Percentiles rank a stretch among this genome's conserved stretches.
These are phyloP conservation scores for Malus asiatica DNA, from an alignment of 306 rosid species.

Conservation along the genomic window DNA sequence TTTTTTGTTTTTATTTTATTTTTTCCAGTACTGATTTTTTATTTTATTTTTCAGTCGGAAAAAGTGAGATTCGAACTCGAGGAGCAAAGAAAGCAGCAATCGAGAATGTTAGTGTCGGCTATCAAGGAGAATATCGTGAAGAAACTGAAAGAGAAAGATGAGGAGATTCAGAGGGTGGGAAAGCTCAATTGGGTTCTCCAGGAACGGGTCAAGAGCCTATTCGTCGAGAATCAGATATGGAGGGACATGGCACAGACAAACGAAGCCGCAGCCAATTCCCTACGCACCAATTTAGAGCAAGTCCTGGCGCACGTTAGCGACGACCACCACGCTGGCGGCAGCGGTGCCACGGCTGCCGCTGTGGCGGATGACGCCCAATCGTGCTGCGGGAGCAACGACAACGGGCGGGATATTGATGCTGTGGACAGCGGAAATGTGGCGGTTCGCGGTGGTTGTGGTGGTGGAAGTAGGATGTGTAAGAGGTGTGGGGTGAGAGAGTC, in stretches of 20 bases:
- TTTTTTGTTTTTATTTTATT: background rate
- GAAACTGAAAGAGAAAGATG: conserved; percentile 73
- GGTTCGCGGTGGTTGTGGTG: background rate
- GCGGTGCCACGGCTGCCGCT: background rate
- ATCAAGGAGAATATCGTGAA: conserved; percentile 46
- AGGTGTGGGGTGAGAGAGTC: conserved; percentile 61
- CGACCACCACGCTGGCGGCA: background rate
- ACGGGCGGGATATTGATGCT: background rate
- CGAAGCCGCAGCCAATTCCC: conserved; percentile 71
- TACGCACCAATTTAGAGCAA: conserved; percentile 56
- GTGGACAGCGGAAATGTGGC: background rate
- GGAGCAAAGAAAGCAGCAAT: conserved; percentile 45
- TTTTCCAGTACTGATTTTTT: background rate
- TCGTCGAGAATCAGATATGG: conserved; percentile 74
- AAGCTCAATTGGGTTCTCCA: conserved; percentile 65
- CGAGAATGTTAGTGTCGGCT: conserved; percentile 36
- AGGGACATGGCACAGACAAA: conserved; percentile 66
- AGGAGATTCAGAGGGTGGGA: conserved; percentile 58
- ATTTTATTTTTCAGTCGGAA: conserved; percentile 42
- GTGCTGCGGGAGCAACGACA: conserved; percentile 57
- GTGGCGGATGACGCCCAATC: conserved; percentile 47
- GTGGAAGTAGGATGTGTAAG: conserved; percentile 36
- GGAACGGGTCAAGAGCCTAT: conserved; percentile 49
- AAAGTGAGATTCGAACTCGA: conserved; percentile 57
- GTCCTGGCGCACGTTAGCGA: conserved; percentile 44